Base-by-base conservation (phyloP, 2,329 filamentous ascomycete genomes). In the Epichloe hybrida region DNA sequence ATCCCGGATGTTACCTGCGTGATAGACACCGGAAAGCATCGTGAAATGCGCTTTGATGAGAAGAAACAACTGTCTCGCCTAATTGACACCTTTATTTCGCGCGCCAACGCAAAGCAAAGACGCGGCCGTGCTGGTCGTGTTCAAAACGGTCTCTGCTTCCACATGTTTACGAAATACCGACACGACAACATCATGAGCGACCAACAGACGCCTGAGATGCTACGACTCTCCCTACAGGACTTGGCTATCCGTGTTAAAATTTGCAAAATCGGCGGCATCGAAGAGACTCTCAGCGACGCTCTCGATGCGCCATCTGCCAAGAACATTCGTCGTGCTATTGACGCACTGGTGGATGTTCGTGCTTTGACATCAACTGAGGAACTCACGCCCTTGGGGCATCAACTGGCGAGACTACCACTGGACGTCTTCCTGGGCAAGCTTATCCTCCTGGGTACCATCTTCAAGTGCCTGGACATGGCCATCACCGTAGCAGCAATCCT, bases 1-100 rank as follows among this genome's bases (percentile, higher is more conserved):
- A 98, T 98, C 57, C 93, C 93, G 1, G 93, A 98, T 63, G 88
- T 98, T 34, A 97, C 93, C 0, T 95, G 90, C 59, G 93, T 98
- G 44, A 86, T 98, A 52, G 93, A 98, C 65, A 90, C 89, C 0
- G 93, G 93, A 51, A 97, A 95, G 66, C 91, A 97, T 67, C 89
- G 94, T 57, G 91, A 95, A 66, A 96, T 96, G 91, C 77, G 91
- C 31, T 97, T 95, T 59, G 91, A 98, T 62, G 93, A 98, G 69
- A 81, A 87, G 50, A 79, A 89, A 51, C 93, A 98, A 62, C 74
- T 98, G 36, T 97, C 91, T 1, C 80, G 88, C 21, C 76, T 98
- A 20, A 84, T 95, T 35, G 91, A 97, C 64, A 89, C 89, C 0
- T 98, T 97, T 65, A 95, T 98, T 56, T 95, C 91, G 1, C 81